Percentiles rank a stretch among this genome's conserved stretches.
phyloP scores from a whole-genome alignment of 2,329 filamentous ascomycete genomes.

The Penicillium janthinellum region DNA sequence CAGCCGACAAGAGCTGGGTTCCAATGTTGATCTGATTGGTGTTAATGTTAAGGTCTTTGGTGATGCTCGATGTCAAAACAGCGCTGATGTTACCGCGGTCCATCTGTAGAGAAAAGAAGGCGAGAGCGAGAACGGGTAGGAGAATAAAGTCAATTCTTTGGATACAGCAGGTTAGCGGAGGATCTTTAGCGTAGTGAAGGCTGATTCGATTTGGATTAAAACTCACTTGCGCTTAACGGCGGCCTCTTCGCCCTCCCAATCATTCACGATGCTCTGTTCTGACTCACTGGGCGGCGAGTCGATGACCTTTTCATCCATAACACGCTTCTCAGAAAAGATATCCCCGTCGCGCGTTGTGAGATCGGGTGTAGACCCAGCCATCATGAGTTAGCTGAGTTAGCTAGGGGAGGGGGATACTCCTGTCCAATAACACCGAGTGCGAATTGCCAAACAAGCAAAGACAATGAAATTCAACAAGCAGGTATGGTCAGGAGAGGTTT shows the following conservation, averaged over 20 bases:
- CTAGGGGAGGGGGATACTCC: neutral
- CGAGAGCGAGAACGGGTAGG: conserved; percentile 33
- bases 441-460: neutral
- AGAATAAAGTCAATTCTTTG: conserved; percentile 34
- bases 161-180: neutral
- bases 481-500: neutral
- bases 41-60: conserved; percentile 53
- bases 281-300: conserved; percentile 16
- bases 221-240: conserved; percentile 30
- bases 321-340: conserved; percentile 13
- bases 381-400: neutral
- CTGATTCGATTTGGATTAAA: neutral
- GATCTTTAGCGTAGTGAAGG: neutral
- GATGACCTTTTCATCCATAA: conserved; percentile 12
- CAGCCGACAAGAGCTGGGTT: conserved; percentile 54
- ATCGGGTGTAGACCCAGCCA: neutral
- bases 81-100: conserved; percentile 50
- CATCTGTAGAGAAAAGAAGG: conserved; percentile 34
- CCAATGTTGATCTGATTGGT: conserved; percentile 60
- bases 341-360: neutral
- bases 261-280: conserved; percentile 24
- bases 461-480: neutral
- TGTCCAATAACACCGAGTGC: neutral
- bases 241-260: conserved; percentile 33
- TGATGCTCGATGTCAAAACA: conserved; percentile 56